A percentile compares a stretch with the other conserved stretches of the same genome.
phyloP scores from a whole-genome alignment of 805 yeast species.

The Lipomyces mesembrius region DNA sequence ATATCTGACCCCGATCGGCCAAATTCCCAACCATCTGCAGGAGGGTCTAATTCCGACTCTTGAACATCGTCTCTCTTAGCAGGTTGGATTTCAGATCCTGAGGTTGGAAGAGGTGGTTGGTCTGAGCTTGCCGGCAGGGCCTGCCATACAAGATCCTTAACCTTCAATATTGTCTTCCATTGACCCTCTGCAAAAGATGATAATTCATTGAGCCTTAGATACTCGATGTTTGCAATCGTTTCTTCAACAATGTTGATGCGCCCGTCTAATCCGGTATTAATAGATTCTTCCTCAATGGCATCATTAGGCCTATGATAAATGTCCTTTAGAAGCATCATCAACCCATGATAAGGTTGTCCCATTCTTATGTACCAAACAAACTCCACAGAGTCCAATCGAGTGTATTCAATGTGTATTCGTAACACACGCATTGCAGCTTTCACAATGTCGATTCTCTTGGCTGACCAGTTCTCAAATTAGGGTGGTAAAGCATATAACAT shows the following conservation, averaged over 20 bases:
- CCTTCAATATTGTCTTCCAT: slow-evolving; percentile 22
- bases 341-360: slow-evolving; percentile 22
- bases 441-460: slow-evolving; percentile 8
- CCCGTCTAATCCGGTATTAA: slow-evolving; percentile 14
- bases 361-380: slow-evolving; percentile 15
- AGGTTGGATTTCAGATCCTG: too few species aligned
- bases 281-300: slow-evolving; percentile 9
- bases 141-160: slow-evolving; percentile 20
- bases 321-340: slow-evolving; percentile 23
- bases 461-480: neutral
- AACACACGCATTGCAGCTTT: slow-evolving; percentile 24
- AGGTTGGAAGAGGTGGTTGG: too few species aligned
- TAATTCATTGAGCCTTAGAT: slow-evolving; percentile 6
- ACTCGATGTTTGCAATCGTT: slow-evolving; percentile 12
- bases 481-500: slow-evolving; percentile 12
- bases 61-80: too few species aligned
- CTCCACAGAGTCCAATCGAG: neutral
- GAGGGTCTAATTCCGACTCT: too few species aligned
- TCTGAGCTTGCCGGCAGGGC: too few species aligned
- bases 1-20: neutral
- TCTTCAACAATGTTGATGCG: slow-evolving; percentile 16
- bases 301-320: slow-evolving; percentile 15
- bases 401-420: slow-evolving; percentile 11
- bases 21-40: neutral
- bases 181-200: slow-evolving; percentile 14